These are phyloP conservation scores for Axilococcus clingmanii DNA, from an alignment of 139 green algal species.

Conservation along the genomic window DNA sequence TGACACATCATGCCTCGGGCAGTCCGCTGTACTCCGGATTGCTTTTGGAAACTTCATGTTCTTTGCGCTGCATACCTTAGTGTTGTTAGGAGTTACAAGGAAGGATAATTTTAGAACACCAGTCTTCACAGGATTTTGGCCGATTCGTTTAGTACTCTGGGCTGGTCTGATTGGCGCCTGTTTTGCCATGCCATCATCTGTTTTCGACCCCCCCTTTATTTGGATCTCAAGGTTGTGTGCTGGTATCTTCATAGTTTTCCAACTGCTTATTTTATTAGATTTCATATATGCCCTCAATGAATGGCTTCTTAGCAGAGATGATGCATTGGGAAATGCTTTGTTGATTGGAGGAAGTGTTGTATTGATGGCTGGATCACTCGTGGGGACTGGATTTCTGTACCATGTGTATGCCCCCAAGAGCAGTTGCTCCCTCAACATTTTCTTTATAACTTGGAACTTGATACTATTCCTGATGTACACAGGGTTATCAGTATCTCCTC, in stretches of 20 bases:
- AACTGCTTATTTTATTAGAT: slow-evolving; percentile 64
- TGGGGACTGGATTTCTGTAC: slow-evolving; percentile 35
- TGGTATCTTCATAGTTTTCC: slow-evolving; percentile 66
- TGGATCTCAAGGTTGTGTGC: slow-evolving; percentile 42
- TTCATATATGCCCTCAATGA: slow-evolving; percentile 56
- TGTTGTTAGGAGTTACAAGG: slow-evolving; percentile 35
- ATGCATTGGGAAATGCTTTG: slow-evolving; percentile 13
- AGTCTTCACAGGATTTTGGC: slow-evolving; percentile 49
- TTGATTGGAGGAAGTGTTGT: slow-evolving; percentile 33
- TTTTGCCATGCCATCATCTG: slow-evolving; percentile 49
- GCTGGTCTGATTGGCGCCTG: slow-evolving; percentile 32
- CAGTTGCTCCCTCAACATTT: slow-evolving; percentile 67
- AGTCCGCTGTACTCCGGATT: slow-evolving; percentile 59
- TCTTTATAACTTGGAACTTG: slow-evolving; percentile 71
- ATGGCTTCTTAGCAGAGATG: slow-evolving; percentile 40
- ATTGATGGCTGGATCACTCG: slow-evolving; percentile 34
- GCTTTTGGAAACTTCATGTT: slow-evolving; percentile 67
- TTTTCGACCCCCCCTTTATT: slow-evolving; percentile 39
- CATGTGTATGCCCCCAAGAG: slow-evolving; percentile 48
- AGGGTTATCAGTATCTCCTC: slow-evolving; percentile 48
- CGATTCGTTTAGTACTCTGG: slow-evolving; percentile 40
- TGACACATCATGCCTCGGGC: slow-evolving; percentile 35
- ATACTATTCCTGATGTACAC: slow-evolving; percentile 47
- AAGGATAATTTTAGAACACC: slow-evolving; percentile 26
- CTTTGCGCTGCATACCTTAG: slow-evolving; percentile 45